Percentiles rank a stretch among this genome's conserved stretches.
These are phyloP conservation scores for Chloris gayana DNA, from an alignment of 176 grass and related monocot genomes.

Conservation along the genomic window DNA sequence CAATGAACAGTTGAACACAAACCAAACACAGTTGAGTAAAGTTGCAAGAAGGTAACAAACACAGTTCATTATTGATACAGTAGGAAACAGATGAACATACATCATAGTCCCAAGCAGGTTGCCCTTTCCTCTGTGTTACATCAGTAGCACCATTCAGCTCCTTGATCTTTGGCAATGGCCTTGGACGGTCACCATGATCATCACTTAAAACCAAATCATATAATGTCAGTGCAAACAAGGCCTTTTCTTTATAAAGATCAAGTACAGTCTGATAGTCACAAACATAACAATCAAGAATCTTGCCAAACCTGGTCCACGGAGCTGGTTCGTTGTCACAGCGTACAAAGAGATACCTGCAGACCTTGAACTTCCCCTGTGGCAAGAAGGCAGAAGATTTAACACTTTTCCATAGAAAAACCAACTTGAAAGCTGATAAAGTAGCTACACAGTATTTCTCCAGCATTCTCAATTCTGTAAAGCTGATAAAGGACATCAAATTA, in stretches of 20 bases:
- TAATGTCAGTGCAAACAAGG: slow-evolving; percentile 8
- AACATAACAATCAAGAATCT: not conserved
- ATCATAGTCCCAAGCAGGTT: slow-evolving; percentile 74
- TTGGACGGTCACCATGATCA: slow-evolving; percentile 79
- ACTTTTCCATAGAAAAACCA: not conserved
- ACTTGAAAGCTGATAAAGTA: not conserved
- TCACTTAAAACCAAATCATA: slow-evolving; percentile 57
- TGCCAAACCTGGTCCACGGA: slow-evolving; percentile 84
- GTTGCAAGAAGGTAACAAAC: not conserved
- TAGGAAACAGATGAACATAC: slow-evolving; percentile 45
- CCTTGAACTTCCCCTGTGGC: slow-evolving; percentile 70
- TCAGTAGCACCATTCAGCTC: slow-evolving; percentile 81
- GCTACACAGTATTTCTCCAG: not conserved
- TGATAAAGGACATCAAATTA: slow-evolving; percentile 32
- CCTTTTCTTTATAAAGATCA: not conserved
- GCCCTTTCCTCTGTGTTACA: slow-evolving; percentile 62
- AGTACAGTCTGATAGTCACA: not conserved
- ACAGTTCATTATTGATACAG: not conserved
- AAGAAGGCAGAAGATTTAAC: slow-evolving; percentile 28
- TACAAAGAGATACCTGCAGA: slow-evolving; percentile 94
- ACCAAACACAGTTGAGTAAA: not conserved
- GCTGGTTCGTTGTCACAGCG: slow-evolving; percentile 95
- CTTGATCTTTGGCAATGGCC: slow-evolving; percentile 71
- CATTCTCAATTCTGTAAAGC: too few relatives aligned
- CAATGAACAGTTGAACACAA: slow-evolving; percentile 7